Evolutionary conservation across 169 alveolate species (phyloP).

Genomic region (Plasmodium sp.): DNA sequence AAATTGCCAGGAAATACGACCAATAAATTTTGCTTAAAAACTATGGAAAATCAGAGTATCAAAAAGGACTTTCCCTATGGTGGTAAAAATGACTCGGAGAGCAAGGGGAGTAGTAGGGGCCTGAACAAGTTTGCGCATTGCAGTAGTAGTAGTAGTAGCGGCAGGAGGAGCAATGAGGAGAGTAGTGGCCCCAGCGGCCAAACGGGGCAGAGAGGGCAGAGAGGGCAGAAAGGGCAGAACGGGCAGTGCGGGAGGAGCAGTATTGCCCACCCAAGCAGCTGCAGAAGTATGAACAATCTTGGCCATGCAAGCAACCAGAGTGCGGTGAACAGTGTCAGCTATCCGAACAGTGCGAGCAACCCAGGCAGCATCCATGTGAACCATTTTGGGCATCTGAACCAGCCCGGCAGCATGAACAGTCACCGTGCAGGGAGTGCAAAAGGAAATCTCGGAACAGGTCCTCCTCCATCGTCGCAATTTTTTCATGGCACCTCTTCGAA

Average conservation of each 20-base stretch:
- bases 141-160: neutral
- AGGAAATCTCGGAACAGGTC: neutral
- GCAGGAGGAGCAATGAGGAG: neutral
- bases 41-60: neutral
- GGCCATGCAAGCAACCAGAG: neutral
- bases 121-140: neutral
- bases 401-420: neutral
- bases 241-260: neutral
- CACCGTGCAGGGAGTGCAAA: neutral
- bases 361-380: neutral
- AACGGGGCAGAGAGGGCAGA: neutral
- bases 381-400: neutral
- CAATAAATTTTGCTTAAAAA: neutral
- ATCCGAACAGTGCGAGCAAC: neutral
- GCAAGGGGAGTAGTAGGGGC: neutral
- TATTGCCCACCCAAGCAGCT: neutral
- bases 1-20: neutral
- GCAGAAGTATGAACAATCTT: neutral
- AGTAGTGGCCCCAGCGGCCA: neutral
- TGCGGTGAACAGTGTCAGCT: neutral
- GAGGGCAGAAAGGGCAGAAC: neutral
- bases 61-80: slow-evolving; percentile 12
- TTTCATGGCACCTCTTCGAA: neutral
- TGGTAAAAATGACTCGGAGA: neutral
- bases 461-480: neutral